Base-by-base conservation (phyloP, 2,329 filamentous ascomycete species). In the Alternaria sp. region DNA sequence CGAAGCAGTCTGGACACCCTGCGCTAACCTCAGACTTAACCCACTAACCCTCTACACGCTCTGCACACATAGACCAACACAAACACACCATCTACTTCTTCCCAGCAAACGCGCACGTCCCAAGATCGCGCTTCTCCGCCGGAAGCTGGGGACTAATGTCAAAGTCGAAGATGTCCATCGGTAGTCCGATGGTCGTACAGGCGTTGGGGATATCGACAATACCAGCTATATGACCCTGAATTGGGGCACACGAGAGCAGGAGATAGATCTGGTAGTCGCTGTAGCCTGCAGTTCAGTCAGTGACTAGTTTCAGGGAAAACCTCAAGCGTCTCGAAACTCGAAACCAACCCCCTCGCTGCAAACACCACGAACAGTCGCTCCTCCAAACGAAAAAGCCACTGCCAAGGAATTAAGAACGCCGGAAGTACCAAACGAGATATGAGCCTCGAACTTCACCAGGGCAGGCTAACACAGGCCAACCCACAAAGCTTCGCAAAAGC, bases 141-240 rank as follows among this genome's bases (percentile, higher is more conserved):
- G 85, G 84, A 6, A 83, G 84, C 59, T 86, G 85, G 0, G 93
- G 92, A 50, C 89, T 87, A 69, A 97, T 95, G 77, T 97, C 93
- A 80, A 97, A 97, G 75, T 96, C 92, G 73, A 97, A 97, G 57
- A 97, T 96, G 81, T 97, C 94, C 85, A 97, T 93, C 1, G 94
- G 94, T 57, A 97, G 77, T 0, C 93, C 93, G 62, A 97, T 83
- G 0, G 94, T 97, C 5, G 93, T 97, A 76, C 94, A 97, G 0
- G 91, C 92, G 76, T 97, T 97, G 0, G 93, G 93, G 52, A 97
- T 82, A 79, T 97, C 93, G 9, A 97, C 93, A 60, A 97, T 91
- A 0, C 94, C 93, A 1, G 93, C 94, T 55, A 97, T 87, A 75
- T 96, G 92, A 0, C 94, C 94, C 78, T 96, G 91, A 6, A 97